Evolutionary conservation across 2,329 filamentous ascomycete species (phyloP).

Genomic region (Phialocephala subalpina): DNA sequence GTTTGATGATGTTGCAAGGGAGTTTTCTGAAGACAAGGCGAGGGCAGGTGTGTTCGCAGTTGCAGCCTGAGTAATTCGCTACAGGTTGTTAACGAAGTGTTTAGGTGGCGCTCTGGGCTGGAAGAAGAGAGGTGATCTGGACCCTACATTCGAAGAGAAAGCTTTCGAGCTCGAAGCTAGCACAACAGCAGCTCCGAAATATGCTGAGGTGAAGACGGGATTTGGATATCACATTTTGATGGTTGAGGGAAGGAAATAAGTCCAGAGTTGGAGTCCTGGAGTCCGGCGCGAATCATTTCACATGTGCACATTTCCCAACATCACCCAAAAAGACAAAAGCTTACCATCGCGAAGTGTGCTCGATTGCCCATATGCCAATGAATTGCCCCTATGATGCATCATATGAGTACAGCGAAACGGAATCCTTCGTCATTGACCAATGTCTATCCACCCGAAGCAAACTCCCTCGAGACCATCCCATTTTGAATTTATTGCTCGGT

Average conservation of each 20-base stretch:
- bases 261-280: not conserved
- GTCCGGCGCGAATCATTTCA: conserved; percentile 18
- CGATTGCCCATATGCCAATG: conserved; percentile 42
- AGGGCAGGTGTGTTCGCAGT: conserved; percentile 58
- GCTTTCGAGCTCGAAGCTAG: conserved; percentile 75
- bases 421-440: conserved; percentile 38
- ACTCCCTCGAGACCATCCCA: conserved; percentile 38
- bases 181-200: conserved; percentile 68
- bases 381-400: conserved; percentile 42
- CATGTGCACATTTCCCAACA: conserved; percentile 8
- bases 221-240: conserved; percentile 85
- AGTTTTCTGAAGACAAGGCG: conserved; percentile 81
- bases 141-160: conserved; percentile 75
- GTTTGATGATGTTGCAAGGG: conserved; percentile 78
- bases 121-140: conserved; percentile 73
- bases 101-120: conserved; percentile 75
- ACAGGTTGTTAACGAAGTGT: conserved; percentile 10
- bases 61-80: not conserved
- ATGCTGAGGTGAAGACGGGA: conserved; percentile 75
- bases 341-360: not conserved
- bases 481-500: conserved; percentile 71
- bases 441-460: conserved; percentile 41
- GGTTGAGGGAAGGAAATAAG: conserved; percentile 57
- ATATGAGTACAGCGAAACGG: conserved; percentile 43
- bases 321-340: not conserved